Percentiles rank a stretch among this genome's conserved stretches.
Evolutionary conservation across 257 asterid genomes (phyloP).

Genomic region (Solanum raphanifolium): DNA sequence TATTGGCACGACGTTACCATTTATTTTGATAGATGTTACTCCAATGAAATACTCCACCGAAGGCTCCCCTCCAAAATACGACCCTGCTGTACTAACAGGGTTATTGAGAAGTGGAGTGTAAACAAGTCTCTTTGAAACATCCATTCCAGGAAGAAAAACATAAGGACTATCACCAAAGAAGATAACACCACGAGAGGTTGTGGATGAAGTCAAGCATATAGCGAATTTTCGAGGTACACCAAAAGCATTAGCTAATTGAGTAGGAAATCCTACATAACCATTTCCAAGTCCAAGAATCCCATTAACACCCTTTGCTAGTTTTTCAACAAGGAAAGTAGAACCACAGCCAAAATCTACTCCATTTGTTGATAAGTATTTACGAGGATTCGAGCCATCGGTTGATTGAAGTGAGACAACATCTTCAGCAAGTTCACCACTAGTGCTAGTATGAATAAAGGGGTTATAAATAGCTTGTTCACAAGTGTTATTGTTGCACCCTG

Average conservation of each 20-base stretch:
- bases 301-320: neutral
- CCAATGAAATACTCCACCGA: conserved; percentile 38
- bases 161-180: neutral
- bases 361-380: neutral
- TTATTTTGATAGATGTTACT: neutral
- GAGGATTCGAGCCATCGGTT: neutral
- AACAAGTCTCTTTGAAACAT: neutral
- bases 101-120: conserved; percentile 29
- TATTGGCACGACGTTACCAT: neutral
- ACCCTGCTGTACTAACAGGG: conserved; percentile 20
- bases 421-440: neutral
- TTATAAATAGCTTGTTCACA: neutral
- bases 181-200: neutral
- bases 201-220: neutral
- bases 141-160: neutral
- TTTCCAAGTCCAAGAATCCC: neutral
- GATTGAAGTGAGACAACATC: neutral
- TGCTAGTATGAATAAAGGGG: neutral
- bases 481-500: neutral
- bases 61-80: conserved; percentile 5
- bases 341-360: neutral
- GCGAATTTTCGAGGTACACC: neutral
- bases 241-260: neutral
- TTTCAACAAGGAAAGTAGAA: neutral
- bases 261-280: neutral